phyloP scores from a whole-genome alignment of 2,329 filamentous ascomycete species.

The Beauveria caledonica region DNA sequence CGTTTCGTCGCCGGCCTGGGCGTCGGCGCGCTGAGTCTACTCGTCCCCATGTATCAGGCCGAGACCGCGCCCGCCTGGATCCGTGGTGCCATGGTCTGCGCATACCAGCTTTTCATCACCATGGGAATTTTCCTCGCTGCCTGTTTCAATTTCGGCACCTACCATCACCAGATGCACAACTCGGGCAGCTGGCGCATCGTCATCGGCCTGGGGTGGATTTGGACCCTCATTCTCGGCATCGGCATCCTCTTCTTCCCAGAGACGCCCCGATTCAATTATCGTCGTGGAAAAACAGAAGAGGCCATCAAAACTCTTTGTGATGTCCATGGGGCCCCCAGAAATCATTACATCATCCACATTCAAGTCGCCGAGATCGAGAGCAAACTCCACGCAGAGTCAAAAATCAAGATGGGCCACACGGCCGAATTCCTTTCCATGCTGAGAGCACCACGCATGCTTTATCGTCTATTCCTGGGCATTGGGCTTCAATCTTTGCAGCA shows the following conservation, averaged over 20 bases:
- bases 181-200: constrained; percentile 54
- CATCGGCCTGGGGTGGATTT: constrained; percentile 44
- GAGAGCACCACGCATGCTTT: constrained; percentile 54
- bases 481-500: constrained; percentile 59
- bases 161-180: constrained; percentile 32
- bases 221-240: constrained; percentile 38
- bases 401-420: constrained; percentile 31
- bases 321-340: constrained; percentile 36
- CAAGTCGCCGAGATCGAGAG: constrained; percentile 46
- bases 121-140: constrained; percentile 56
- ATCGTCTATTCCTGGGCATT: constrained; percentile 53
- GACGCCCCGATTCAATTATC: constrained; percentile 43
- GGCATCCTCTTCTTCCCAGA: constrained; percentile 44
- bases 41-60: constrained; percentile 67
- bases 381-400: constrained; percentile 42
- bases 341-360: constrained; percentile 36
- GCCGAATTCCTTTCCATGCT: constrained; percentile 51
- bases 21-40: constrained; percentile 55
- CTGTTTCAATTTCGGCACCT: constrained; percentile 55
- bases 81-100: constrained; percentile 55
- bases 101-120: constrained; percentile 66
- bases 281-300: constrained; percentile 36
- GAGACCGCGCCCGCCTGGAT: constrained; percentile 61
- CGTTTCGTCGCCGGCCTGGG: constrained; percentile 58
- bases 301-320: constrained; percentile 39